phyloP scores from a whole-genome alignment of 768 basidiomycete genomes.

The Gloeophyllum trabeum region DNA sequence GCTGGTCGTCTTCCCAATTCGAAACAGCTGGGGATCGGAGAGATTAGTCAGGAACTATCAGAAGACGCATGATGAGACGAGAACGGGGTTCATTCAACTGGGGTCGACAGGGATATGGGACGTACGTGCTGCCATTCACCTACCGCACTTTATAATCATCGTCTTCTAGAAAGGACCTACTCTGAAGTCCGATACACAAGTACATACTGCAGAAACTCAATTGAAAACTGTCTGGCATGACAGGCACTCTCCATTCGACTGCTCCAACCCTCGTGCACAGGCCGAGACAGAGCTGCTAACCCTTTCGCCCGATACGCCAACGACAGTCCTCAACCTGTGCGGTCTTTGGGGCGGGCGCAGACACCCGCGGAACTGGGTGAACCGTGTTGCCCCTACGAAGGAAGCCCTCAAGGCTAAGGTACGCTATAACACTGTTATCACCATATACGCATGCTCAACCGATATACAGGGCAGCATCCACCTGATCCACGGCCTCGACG shows the following conservation, averaged over 20 bases:
- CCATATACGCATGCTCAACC: too few species aligned
- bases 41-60: constrained; percentile 34
- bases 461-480: constrained; percentile 40
- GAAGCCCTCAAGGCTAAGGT: constrained; percentile 41
- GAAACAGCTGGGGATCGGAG: constrained; percentile 30
- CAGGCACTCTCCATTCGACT: constrained; percentile 34
- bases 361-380: constrained; percentile 37
- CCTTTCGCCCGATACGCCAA: constrained; percentile 22
- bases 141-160: not conserved
- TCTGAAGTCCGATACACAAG: constrained; percentile 7
- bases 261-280: constrained; percentile 28
- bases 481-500: constrained; percentile 49
- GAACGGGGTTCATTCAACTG: constrained; percentile 41
- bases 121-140: constrained; percentile 17
- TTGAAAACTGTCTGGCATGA: constrained; percentile 30
- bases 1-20: constrained; percentile 45
- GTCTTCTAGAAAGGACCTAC: constrained; percentile 18
- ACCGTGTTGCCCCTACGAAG: constrained; percentile 41
- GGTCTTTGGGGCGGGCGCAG: constrained; percentile 55
- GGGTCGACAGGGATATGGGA: constrained; percentile 55
- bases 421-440: constrained; percentile 1
- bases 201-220: constrained; percentile 3
- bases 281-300: constrained; percentile 47
- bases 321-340: constrained; percentile 48
- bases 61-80: constrained; percentile 18